Evolutionary conservation across 345 rosid genomes (phyloP), one percentile per base, ranked within the genome.

Genomic region (Eucalyptus melliodora): DNA sequence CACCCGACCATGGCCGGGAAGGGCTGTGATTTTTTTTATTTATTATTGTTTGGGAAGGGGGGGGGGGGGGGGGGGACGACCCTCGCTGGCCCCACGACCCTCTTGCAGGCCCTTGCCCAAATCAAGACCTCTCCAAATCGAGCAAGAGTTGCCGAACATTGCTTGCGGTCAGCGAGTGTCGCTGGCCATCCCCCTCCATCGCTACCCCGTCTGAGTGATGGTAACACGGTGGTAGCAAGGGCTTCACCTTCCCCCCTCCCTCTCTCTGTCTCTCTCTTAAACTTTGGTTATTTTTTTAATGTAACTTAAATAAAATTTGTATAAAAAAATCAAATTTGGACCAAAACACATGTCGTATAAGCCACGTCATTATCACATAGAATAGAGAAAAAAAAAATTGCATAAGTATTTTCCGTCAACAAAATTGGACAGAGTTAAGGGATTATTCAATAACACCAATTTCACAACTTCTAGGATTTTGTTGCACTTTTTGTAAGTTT

Each of bases 311-410:
- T 60, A 27, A 1, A 60, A 60, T 27, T 60, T 60, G 31, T 60
- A 60, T 6, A n/a, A 27, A 12, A 60, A 60, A 12, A 27, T 27
- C 31, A 27, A 30, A 27, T 60, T 60, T 60, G 34, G 69, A 27
- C n/a, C 9, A 62, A 62, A 62, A 62, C n/a, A 14, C 4, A 62
- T 13, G 4, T 30, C 1, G 1, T 62, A 27, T 62, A 27, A 12
- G 16, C 34, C 2, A 30, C 2, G 1, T 27, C 0, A 0, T 62
- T 30, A 1, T 30, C 69, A 62, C 15, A 13, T 62, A 62, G 13
- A 2, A 62, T 62, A 62, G 17, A 62, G 17, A 62, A 62, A 60
- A 62, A 60, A 62, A 60, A 3, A 6, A 53, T 6, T 2, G 2
- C 1, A 1, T 62, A 2, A 62, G n/a, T 62, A 62, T 27, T 62